Conservation (phyloP, 345 rosid species). For the Salix viminalis region DNA sequence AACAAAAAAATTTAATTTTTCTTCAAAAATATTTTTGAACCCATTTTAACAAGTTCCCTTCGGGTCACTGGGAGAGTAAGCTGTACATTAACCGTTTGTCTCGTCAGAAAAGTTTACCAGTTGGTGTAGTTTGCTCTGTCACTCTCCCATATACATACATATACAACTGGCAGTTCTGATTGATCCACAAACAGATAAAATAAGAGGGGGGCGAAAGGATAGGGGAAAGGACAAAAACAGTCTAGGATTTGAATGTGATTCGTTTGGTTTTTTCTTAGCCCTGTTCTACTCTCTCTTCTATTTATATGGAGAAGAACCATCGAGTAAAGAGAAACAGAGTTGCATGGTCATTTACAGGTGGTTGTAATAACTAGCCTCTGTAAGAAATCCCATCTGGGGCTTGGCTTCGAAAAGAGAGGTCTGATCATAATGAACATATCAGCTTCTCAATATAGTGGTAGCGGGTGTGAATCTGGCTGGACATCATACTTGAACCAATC, state of each 20-base stretch:
- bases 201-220: conserved; percentile 25
- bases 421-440: conserved; percentile 41
- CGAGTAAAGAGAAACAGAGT: conserved; percentile 1
- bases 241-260: conserved; percentile 46
- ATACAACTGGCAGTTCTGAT: conserved; percentile 61
- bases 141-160: conserved; percentile 5
- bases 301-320: conserved; percentile 19
- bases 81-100: conserved; percentile 18
- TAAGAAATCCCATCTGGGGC: conserved; percentile 10
- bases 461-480: conserved; percentile 88
- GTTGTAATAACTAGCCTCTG: background rate
- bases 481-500: conserved; percentile 69
- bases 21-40: background rate
- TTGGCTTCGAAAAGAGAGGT: conserved; percentile 3
- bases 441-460: conserved; percentile 45
- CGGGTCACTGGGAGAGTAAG: background rate
- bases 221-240: conserved; percentile 40
- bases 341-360: background rate
- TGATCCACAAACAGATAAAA: conserved; percentile 35
- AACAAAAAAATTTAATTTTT: no score
- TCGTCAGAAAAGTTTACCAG: conserved; percentile 12
- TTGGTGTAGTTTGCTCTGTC: conserved; percentile 13
- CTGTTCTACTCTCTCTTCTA: conserved; percentile 11
- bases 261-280: conserved; percentile 30
- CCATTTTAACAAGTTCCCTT: background rate